These are phyloP conservation scores for Phallus indusiatus DNA, from an alignment of 768 basidiomycete genomes.

Conservation along the genomic window DNA sequence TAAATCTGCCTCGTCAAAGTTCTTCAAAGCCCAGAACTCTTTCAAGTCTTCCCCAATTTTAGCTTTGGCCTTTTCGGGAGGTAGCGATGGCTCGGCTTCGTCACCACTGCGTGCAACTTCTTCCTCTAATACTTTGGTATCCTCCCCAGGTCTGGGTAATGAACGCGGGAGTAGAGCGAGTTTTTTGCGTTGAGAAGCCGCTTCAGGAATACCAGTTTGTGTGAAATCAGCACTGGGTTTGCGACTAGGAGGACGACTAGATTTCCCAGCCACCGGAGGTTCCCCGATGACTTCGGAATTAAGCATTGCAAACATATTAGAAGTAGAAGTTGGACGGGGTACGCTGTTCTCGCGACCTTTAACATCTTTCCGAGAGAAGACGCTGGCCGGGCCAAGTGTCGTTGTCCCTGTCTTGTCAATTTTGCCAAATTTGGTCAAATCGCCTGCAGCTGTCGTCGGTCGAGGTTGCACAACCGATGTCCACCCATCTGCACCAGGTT, in stretches of 20 bases:
- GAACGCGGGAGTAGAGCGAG: conserved; percentile 72
- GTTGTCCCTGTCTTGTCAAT: conserved; percentile 61
- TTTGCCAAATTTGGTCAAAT: conserved; percentile 83
- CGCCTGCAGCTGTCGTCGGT: conserved; percentile 69
- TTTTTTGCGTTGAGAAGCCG: conserved; percentile 50
- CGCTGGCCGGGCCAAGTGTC: conserved; percentile 77
- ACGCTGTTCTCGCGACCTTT: conserved; percentile 52
- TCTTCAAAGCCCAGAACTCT: conserved; percentile 81
- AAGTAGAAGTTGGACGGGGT: conserved; percentile 67
- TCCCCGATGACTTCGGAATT: conserved; percentile 44
- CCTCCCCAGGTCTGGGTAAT: conserved; percentile 45
- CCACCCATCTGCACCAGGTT: conserved; percentile 78
- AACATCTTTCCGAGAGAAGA: conserved; percentile 66
- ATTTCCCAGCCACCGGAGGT: conserved; percentile 30
- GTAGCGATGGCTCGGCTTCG: conserved; percentile 35
- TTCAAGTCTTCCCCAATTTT: conserved; percentile 76
- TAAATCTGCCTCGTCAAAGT: conserved; percentile 76
- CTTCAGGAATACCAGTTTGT: conserved; percentile 35
- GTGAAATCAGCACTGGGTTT: conserved; percentile 44
- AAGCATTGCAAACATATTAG: conserved; percentile 87
- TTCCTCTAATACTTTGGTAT: conserved; percentile 24
- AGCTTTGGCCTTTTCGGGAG: conserved; percentile 56
- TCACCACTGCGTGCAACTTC: conserved; percentile 37
- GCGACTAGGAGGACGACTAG: conserved; percentile 40
- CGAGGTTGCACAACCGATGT: conserved; percentile 42